Percentiles rank a stretch among this genome's conserved stretches.
phyloP scores from a whole-genome alignment of 2,329 filamentous ascomycete genomes.

The Aspergillus costaricaensis region DNA sequence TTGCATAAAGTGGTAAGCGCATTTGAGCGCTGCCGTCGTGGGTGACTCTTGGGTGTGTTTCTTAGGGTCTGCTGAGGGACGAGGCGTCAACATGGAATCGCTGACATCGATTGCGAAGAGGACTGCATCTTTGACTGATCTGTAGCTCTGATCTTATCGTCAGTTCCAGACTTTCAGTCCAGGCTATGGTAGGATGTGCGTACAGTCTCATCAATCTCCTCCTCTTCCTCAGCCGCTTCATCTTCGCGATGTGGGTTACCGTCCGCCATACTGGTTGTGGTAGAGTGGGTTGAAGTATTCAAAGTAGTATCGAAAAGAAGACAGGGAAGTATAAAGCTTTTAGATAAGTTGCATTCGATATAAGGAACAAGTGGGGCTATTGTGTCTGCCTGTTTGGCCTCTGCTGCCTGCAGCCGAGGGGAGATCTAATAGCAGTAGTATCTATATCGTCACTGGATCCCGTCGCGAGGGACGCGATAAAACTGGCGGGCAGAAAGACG shows the following conservation, averaged over 20 bases:
- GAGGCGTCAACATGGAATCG: conserved; percentile 75
- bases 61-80: conserved; percentile 66
- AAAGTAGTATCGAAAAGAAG: not conserved
- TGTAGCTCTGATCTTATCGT: conserved; percentile 68
- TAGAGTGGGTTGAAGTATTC: not conserved
- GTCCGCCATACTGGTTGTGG: conserved; percentile 37
- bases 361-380: not conserved
- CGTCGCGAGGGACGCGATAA: conserved; percentile 26
- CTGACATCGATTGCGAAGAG: conserved; percentile 93
- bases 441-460: not conserved
- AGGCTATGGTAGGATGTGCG: conserved; percentile 6
- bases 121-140: conserved; percentile 94
- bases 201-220: conserved; percentile 50
- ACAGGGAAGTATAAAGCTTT: not conserved
- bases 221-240: conserved; percentile 47
- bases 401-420: conserved; percentile 24
- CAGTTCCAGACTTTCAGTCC: not conserved
- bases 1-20: conserved; percentile 93
- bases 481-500: conserved; percentile 17
- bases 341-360: not conserved
- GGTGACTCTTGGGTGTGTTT: conserved; percentile 78
- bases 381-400: conserved; percentile 17
- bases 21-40: conserved; percentile 82
- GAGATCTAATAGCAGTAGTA: not conserved
- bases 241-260: conserved; percentile 41